A percentile compares a stretch with the other conserved stretches of the same genome.
Conservation (phyloP, 768 basidiomycete species). For the Clavaria fumosa region DNA sequence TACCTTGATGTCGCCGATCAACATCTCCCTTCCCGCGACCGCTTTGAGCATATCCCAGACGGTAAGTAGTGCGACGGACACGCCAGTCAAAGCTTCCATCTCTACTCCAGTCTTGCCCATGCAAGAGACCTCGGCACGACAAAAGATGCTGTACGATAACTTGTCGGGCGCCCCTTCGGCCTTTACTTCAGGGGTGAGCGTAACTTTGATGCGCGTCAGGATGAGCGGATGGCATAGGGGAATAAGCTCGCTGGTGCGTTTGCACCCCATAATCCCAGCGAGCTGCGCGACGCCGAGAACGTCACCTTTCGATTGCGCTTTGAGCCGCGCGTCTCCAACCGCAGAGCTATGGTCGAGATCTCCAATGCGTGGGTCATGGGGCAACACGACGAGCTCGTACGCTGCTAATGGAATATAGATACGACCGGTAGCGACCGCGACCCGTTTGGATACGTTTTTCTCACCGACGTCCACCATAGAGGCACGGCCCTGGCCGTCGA, state of each 20-base stretch:
- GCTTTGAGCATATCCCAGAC: slow-evolving; percentile 94
- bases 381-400: slow-evolving; percentile 43
- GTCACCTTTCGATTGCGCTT: slow-evolving; percentile 51
- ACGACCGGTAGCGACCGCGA: slow-evolving; percentile 59
- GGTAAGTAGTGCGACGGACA: slow-evolving; percentile 60
- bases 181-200: slow-evolving; percentile 31
- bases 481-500: slow-evolving; percentile 55
- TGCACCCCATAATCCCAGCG: slow-evolving; percentile 78
- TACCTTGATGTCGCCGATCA: slow-evolving; percentile 54
- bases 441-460: slow-evolving; percentile 46
- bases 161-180: slow-evolving; percentile 6
- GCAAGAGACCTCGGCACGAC: slow-evolving; percentile 54
- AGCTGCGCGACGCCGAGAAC: slow-evolving; percentile 64
- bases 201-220: slow-evolving; percentile 55
- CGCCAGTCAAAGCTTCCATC: slow-evolving; percentile 88
- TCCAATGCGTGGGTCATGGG: slow-evolving; percentile 17
- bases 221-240: slow-evolving; percentile 80
- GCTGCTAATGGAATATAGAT: slow-evolving; percentile 55
- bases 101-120: slow-evolving; percentile 78
- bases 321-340: slow-evolving; percentile 26
- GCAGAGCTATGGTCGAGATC: slow-evolving; percentile 6
- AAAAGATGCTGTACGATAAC: slow-evolving; percentile 35
- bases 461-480: slow-evolving; percentile 71
- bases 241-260: slow-evolving; percentile 70
- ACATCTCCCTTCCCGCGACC: slow-evolving; percentile 78